phyloP scores from a whole-genome alignment of 2,329 filamentous ascomycete genomes.

The Lachnellula subtilissima region DNA sequence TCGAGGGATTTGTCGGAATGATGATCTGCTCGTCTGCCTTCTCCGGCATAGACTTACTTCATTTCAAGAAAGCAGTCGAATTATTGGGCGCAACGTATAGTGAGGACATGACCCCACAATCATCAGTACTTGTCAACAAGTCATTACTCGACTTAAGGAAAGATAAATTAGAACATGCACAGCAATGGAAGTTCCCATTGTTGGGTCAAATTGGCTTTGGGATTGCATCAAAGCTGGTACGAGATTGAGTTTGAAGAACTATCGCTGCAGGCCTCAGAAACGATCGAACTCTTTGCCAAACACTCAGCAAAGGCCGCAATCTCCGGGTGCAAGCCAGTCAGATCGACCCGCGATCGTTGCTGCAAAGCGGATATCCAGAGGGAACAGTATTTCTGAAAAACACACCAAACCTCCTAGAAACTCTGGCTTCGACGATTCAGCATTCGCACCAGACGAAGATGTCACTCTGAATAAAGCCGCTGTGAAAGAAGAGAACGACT shows the following conservation, averaged over 20 bases:
- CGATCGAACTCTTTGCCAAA: slow-evolving; percentile 19
- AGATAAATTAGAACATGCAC: slow-evolving; percentile 75
- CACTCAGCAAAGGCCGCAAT: slow-evolving; percentile 1
- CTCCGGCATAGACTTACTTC: slow-evolving; percentile 75
- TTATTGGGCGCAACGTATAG: slow-evolving; percentile 78
- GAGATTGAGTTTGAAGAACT: slow-evolving; percentile 44
- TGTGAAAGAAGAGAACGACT: slow-evolving; percentile 10
- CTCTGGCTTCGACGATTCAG: slow-evolving; percentile 16
- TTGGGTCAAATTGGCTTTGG: slow-evolving; percentile 80
- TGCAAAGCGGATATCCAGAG: background rate
- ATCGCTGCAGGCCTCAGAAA: slow-evolving; percentile 34
- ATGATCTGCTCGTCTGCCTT: slow-evolving; percentile 79
- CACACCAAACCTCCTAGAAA: slow-evolving; percentile 6
- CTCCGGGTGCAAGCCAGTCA: background rate
- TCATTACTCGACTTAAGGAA: slow-evolving; percentile 47
- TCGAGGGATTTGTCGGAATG: slow-evolving; percentile 64
- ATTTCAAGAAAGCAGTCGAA: slow-evolving; percentile 70
- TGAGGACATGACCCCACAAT: slow-evolving; percentile 65
- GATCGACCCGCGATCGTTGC: slow-evolving; percentile 10
- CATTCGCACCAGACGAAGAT: slow-evolving; percentile 13
- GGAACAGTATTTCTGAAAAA: slow-evolving; percentile 10
- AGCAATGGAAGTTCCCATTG: slow-evolving; percentile 76
- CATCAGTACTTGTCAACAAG: slow-evolving; percentile 67
- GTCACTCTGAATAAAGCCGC: background rate
- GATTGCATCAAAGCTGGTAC: slow-evolving; percentile 62